Evolutionary conservation across 768 basidiomycete species (phyloP).

Genomic region (Russula griseocarnosa): DNA sequence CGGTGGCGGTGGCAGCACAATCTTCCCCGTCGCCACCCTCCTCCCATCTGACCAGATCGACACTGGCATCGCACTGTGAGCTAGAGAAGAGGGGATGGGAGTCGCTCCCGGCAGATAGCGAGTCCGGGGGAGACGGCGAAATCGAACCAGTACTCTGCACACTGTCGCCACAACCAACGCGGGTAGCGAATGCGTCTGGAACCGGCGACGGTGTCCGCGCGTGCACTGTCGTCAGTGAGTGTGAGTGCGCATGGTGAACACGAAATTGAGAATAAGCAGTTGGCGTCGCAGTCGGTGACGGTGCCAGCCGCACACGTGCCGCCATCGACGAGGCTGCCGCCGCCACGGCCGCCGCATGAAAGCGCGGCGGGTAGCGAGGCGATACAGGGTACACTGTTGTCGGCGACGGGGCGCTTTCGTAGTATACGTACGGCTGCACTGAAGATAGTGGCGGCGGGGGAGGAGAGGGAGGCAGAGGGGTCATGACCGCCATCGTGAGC

Average conservation of each 20-base stretch:
- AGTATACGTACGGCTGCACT: constrained; percentile 26
- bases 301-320: constrained; percentile 16
- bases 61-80: constrained; percentile 37
- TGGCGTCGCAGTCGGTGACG: constrained; percentile 26
- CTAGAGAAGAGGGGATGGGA: constrained; percentile 61
- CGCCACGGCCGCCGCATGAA: constrained; percentile 17
- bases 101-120: constrained; percentile 44
- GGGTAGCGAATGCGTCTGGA: constrained; percentile 24
- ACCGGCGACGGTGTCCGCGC: constrained; percentile 41
- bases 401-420: constrained; percentile 26
- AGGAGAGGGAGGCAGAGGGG: constrained; percentile 26
- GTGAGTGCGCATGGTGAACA: constrained; percentile 44
- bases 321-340: constrained; percentile 14
- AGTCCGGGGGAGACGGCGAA: constrained; percentile 33
- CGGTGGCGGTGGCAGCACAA: not conserved
- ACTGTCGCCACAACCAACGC: not conserved
- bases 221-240: constrained; percentile 49
- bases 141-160: constrained; percentile 22
- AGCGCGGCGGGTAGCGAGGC: constrained; percentile 22
- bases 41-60: constrained; percentile 22
- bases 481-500: constrained; percentile 23
- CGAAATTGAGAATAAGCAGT: constrained; percentile 28
- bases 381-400: constrained; percentile 19
- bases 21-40: constrained; percentile 29
- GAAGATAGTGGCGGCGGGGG: constrained; percentile 9